phyloP scores from a whole-genome alignment of 2,329 filamentous ascomycete species.

The Aspergillus uvarum region DNA sequence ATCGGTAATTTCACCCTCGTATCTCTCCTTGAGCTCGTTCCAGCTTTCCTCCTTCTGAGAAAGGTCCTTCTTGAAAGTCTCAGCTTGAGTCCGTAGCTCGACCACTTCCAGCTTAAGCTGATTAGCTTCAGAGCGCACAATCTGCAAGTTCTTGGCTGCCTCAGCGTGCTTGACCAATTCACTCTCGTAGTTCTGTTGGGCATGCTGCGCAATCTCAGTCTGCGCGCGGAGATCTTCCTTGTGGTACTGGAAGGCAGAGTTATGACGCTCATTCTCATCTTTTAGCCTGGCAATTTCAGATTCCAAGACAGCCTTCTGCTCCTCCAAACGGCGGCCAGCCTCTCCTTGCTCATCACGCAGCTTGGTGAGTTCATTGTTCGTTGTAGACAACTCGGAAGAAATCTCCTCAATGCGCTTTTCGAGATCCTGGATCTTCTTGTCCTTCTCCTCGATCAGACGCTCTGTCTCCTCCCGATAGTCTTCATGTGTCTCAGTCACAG shows the following conservation, averaged over 20 bases:
- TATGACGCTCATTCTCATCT: constrained; percentile 77
- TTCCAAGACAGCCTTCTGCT: constrained; percentile 78
- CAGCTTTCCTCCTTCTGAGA: constrained; percentile 82
- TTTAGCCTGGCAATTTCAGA: constrained; percentile 77
- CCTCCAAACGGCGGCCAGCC: constrained; percentile 66
- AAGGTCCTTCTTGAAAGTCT: constrained; percentile 78
- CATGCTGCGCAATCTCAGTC: constrained; percentile 86
- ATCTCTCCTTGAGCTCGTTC: constrained; percentile 74
- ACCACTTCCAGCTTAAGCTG: constrained; percentile 76
- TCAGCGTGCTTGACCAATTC: constrained; percentile 95
- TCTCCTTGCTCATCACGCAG: constrained; percentile 81
- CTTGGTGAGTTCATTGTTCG: constrained; percentile 77
- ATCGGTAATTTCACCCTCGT: constrained; percentile 81
- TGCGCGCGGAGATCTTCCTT: constrained; percentile 91
- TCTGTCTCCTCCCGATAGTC: constrained; percentile 88
- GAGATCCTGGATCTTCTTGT: constrained; percentile 75
- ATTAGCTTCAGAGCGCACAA: constrained; percentile 76
- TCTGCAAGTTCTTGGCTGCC: constrained; percentile 81
- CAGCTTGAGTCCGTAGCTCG: constrained; percentile 73
- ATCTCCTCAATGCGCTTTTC: constrained; percentile 82
- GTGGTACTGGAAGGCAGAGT: constrained; percentile 77
- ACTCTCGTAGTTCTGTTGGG: constrained; percentile 92
- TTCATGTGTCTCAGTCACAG: constrained; percentile 75
- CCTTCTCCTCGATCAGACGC: constrained; percentile 70
- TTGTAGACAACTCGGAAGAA: constrained; percentile 73